Evolutionary conservation across 495 filamentous ascomycete genomes (phyloP), one percentile per base, ranked within the genome.

Genomic region (Extremus antarcticus): DNA sequence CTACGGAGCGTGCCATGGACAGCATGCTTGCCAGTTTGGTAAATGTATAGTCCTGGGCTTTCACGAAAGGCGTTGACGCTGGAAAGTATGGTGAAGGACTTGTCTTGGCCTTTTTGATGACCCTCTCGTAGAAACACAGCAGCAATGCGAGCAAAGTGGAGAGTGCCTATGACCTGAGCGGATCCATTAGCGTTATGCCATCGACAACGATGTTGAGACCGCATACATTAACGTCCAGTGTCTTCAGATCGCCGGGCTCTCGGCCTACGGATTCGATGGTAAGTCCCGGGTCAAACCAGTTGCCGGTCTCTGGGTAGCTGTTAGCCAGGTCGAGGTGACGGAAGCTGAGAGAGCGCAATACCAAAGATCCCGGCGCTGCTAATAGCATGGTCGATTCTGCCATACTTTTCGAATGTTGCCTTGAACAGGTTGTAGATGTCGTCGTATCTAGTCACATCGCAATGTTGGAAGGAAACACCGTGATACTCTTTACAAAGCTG

Each of bases 11-110:
- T 16, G 3, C 52, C 52, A 15, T 47, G 52, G 16, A 54, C 22
- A 4, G 41, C 52, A 25, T 54, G 52, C 22, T 54, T 54, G 16
- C 41, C 32, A 2, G 41, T 54, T 39, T 73, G 70, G 62, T 80
- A 79, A 40, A 74, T 55, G 50, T 73, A 71, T 0, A 73, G 60
- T 10, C 69, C 73, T 1, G 73, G 71, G 19, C 66, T 70, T 22
- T 75, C 71, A 22, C 68, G 73, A 63, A 77, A 76, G 15, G 71
- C 73, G 1, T 72, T 70, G 2, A 68, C 64, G 21, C 64, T 74
- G 1, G 72, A 72, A 47, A 76, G 64, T 9, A 76, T 67, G 1
- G 68, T 62, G 46, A 77, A 68, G 9, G 70, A 74, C 17, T 73
- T 73, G 56, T 76, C 72, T 2, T 47, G 24, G 3, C 22, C 47